Percentiles rank a stretch among this genome's conserved stretches.
These are phyloP conservation scores for Garcia nutans DNA, from an alignment of 345 rosid species.

Conservation along the genomic window DNA sequence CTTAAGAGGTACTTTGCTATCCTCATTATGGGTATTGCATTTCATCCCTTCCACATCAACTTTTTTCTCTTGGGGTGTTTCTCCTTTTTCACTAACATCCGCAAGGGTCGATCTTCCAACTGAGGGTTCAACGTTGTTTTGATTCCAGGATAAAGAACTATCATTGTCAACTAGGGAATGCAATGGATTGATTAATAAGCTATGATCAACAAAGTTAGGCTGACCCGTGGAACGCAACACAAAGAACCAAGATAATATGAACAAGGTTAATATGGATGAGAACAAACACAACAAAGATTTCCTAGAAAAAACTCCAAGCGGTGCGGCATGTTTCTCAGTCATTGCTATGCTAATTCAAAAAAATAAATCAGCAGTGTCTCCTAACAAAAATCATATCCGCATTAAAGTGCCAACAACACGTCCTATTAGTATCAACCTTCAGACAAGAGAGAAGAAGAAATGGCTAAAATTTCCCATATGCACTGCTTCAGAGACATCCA, in stretches of 20 bases:
- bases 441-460: neutral
- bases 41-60: conserved; percentile 14
- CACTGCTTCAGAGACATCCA: neutral
- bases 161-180: conserved; percentile 30
- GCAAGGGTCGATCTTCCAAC: conserved; percentile 31
- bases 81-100: conserved; percentile 26
- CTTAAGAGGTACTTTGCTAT: conserved; percentile 42
- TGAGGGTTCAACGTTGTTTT: conserved; percentile 22
- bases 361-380: conserved; percentile 9
- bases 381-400: neutral
- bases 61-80: conserved; percentile 20
- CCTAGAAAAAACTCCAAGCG: conserved; percentile 33
- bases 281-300: conserved; percentile 55
- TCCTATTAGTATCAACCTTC: neutral
- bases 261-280: conserved; percentile 37
- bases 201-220: conserved; percentile 37
- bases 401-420: neutral
- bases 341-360: conserved; percentile 26
- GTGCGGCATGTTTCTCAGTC: conserved; percentile 54
- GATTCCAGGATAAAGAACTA: conserved; percentile 15
- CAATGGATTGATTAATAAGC: conserved; percentile 33
- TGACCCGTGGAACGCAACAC: conserved; percentile 53
- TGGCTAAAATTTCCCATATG: neutral
- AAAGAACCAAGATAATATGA: conserved; percentile 70
- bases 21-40: conserved; percentile 9